A percentile compares a stretch with the other conserved stretches of the same genome.
phyloP scores from a whole-genome alignment of 2,329 filamentous ascomycete genomes.

The Cytospora mali region DNA sequence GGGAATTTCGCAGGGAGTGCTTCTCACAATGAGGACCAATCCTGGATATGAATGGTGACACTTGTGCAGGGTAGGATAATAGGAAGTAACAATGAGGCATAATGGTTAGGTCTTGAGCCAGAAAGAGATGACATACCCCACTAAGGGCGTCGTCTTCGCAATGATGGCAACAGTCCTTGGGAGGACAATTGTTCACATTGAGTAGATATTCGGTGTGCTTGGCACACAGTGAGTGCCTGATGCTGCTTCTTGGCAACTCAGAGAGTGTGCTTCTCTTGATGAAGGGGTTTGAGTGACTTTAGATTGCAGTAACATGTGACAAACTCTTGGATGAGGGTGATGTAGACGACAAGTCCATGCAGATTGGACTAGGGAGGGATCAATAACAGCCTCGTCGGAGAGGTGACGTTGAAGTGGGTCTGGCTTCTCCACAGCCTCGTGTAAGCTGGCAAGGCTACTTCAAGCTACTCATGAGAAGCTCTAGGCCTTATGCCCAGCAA shows the following conservation, averaged over 20 bases:
- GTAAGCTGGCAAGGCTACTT: conserved; percentile 1
- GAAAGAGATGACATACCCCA: neutral
- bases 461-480: neutral
- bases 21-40: neutral
- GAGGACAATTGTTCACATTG: neutral
- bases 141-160: neutral
- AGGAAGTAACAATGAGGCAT: neutral
- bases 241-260: neutral
- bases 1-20: neutral
- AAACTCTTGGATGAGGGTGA: neutral
- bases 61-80: neutral
- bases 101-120: neutral
- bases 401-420: neutral
- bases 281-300: neutral
- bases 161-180: neutral
- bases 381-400: neutral
- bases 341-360: neutral
- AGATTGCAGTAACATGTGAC: neutral
- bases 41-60: neutral
- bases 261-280: neutral
- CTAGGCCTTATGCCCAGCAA: neutral
- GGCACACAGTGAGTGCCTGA: neutral
- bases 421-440: neutral
- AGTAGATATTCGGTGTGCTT: neutral
- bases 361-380: neutral